phyloP scores from a whole-genome alignment of 164 flowering plant species.

The Echeveria elegans region DNA sequence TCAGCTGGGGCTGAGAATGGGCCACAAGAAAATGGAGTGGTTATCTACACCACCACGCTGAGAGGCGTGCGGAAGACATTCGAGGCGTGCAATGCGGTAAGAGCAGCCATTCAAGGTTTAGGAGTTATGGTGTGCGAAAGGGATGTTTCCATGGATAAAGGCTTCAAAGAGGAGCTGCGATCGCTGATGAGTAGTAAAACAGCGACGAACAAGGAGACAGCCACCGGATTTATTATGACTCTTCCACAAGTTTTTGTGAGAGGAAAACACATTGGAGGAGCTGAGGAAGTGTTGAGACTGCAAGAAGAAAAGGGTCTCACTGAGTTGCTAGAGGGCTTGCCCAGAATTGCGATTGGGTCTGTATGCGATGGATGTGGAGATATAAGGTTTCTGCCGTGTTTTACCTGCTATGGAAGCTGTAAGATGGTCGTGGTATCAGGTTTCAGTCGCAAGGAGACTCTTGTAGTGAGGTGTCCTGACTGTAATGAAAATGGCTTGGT shows the following conservation, averaged over 20 bases:
- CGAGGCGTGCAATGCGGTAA: slow-evolving; percentile 66
- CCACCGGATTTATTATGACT: not conserved
- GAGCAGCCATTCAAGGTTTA: slow-evolving; percentile 42
- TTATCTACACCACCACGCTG: slow-evolving; percentile 71
- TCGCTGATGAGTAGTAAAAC: slow-evolving; percentile 45
- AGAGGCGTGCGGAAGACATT: slow-evolving; percentile 75
- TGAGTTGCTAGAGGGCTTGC: slow-evolving; percentile 53
- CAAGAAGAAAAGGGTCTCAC: slow-evolving; percentile 58
- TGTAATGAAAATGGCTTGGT: slow-evolving; percentile 97
- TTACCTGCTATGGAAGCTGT: slow-evolving; percentile 75
- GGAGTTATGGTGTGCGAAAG: slow-evolving; percentile 58
- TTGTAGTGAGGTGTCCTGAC: slow-evolving; percentile 57
- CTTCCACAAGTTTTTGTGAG: slow-evolving; percentile 71
- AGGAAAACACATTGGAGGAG: slow-evolving; percentile 80
- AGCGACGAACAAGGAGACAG: slow-evolving; percentile 12
- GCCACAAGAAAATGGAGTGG: slow-evolving; percentile 55
- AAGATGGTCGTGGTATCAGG: slow-evolving; percentile 40
- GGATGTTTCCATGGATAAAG: slow-evolving; percentile 81
- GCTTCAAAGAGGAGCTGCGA: slow-evolving; percentile 67
- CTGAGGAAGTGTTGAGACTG: slow-evolving; percentile 62
- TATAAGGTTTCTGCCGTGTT: slow-evolving; percentile 74
- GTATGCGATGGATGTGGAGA: slow-evolving; percentile 90
- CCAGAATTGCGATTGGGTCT: slow-evolving; percentile 27
- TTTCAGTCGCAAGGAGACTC: slow-evolving; percentile 18
- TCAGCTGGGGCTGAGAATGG: not conserved